Base-by-base conservation (phyloP, 768 basidiomycete species). In the Amanita polypyramis region DNA sequence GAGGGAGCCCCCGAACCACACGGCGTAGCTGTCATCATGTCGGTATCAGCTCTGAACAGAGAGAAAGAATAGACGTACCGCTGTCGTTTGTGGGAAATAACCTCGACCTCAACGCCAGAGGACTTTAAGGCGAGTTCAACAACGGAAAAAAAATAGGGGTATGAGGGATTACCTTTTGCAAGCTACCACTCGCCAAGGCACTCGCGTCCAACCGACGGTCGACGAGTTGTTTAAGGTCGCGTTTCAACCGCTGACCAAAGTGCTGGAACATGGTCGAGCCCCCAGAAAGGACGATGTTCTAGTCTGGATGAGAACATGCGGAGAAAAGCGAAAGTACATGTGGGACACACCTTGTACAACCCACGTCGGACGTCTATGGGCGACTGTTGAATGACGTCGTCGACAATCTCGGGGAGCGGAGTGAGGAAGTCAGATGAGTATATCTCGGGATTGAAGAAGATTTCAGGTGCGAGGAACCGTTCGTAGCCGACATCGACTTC, bases 211-310 rank as follows among this genome's bases (percentile, higher is more conserved):
- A 75, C 51, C 96, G 73, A 51, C 82, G 83, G 64, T 97, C 94
- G 21, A 98, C 95, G 19, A 99, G 67, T 56, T 88, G 86, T 70
- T 92, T 96, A 37, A 99, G 67, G 60, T 99, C 95, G 36, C 94
- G 81, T 70, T 98, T 94, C 54, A 99, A 77, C 38, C 96, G 82
- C 62, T 91, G 83, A n/a, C 91, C 92, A 60, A 99, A 98, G 70
- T 97, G 85, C 56, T 95, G 90, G 75, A 98, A 98, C 95, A 97
- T 98, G 42, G 96, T 98, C 8, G 92, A 95, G 17, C 96, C 96
- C 49, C 96, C 96, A 0, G 89, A 93, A 1, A 98, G 68, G 5
- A 99, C 96, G 47, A 98, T 98, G 66, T 98, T 99, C 90, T 93
- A 50, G 12, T 15, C 34, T 12, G 49, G n/a, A 15, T 15, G 33